phyloP scores from a whole-genome alignment of 2,329 filamentous ascomycete species.

The Apiospora koreana region DNA sequence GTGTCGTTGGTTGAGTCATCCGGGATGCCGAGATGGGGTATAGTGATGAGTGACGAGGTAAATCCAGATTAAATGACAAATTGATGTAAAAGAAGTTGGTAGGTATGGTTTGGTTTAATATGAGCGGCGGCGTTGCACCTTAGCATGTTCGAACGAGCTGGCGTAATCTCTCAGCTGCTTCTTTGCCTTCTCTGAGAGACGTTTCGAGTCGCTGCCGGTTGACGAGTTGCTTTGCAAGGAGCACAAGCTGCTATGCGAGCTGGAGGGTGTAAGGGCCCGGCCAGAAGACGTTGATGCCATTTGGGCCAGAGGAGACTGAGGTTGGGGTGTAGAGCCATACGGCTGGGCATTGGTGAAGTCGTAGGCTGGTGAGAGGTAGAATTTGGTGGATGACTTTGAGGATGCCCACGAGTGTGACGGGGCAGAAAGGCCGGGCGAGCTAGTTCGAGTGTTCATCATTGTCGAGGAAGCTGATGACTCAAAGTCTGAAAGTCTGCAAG shows the following conservation, averaged over 20 bases:
- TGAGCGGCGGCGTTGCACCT: slow-evolving; percentile 59
- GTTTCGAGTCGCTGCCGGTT: slow-evolving; percentile 49
- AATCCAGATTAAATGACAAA: slow-evolving; percentile 1
- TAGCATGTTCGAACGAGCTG: slow-evolving; percentile 83
- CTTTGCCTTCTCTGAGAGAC: slow-evolving; percentile 74
- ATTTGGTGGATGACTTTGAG: slow-evolving; percentile 44
- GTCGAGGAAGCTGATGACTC: slow-evolving; percentile 68
- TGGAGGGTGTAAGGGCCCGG: slow-evolving; percentile 65
- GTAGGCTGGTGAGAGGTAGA: slow-evolving; percentile 74
- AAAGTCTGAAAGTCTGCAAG: slow-evolving; percentile 84
- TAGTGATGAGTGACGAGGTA: slow-evolving; percentile 23
- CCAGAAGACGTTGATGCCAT: slow-evolving; percentile 33
- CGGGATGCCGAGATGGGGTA: slow-evolving; percentile 25
- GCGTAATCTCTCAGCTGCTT: slow-evolving; percentile 84
- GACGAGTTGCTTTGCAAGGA: slow-evolving; percentile 70
- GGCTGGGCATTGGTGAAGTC: slow-evolving; percentile 69
- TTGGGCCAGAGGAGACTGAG: slow-evolving; percentile 40
- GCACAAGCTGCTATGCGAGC: slow-evolving; percentile 81
- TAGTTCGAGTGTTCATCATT: slow-evolving; percentile 57
- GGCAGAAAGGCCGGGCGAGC: slow-evolving; percentile 55
- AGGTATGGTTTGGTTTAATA: slow-evolving; percentile 43
- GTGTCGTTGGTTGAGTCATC: slow-evolving; percentile 21
- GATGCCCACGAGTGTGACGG: slow-evolving; percentile 54
- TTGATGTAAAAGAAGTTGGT: slow-evolving; percentile 4
- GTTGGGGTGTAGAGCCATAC: slow-evolving; percentile 51